Evolutionary conservation across 2,329 filamentous ascomycete species (phyloP).

Genomic region (Penicillium sclerotiorum): DNA sequence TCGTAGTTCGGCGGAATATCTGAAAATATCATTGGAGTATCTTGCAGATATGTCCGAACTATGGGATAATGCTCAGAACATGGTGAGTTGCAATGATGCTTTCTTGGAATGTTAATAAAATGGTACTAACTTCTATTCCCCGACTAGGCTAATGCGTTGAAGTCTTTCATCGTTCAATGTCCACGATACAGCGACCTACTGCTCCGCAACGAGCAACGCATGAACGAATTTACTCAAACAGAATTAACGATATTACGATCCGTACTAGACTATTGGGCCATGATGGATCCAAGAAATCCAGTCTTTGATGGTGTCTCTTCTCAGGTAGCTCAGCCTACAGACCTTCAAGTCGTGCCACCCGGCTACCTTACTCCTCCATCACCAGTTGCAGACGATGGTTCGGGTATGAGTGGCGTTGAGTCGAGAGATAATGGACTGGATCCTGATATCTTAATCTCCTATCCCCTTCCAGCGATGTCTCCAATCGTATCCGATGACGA

Average conservation of each 20-base stretch:
- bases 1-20: slow-evolving; percentile 14
- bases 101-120: background rate
- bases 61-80: slow-evolving; percentile 23
- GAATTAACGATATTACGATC: slow-evolving; percentile 17
- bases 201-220: slow-evolving; percentile 12
- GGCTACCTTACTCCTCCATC: slow-evolving; percentile 14
- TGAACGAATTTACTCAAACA: slow-evolving; percentile 17
- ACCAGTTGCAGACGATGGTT: background rate
- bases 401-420: background rate
- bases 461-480: slow-evolving; percentile 16
- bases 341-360: slow-evolving; percentile 1
- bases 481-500: slow-evolving; percentile 14
- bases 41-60: slow-evolving; percentile 20
- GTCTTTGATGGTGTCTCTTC: slow-evolving; percentile 11
- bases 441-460: slow-evolving; percentile 15
- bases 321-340: slow-evolving; percentile 3
- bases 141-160: slow-evolving; percentile 15
- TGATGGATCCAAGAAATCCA: slow-evolving; percentile 25
- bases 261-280: slow-evolving; percentile 23
- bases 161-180: slow-evolving; percentile 20
- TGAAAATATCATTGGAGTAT: slow-evolving; percentile 18
- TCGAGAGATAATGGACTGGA: slow-evolving; percentile 6
- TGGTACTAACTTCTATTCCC: background rate
- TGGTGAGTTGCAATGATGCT: slow-evolving; percentile 9
- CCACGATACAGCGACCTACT: slow-evolving; percentile 20